Evolutionary conservation across 805 yeast species (phyloP), one percentile per base, ranked within the genome.

Genomic region (Metschnikowia baotianmanensis): DNA sequence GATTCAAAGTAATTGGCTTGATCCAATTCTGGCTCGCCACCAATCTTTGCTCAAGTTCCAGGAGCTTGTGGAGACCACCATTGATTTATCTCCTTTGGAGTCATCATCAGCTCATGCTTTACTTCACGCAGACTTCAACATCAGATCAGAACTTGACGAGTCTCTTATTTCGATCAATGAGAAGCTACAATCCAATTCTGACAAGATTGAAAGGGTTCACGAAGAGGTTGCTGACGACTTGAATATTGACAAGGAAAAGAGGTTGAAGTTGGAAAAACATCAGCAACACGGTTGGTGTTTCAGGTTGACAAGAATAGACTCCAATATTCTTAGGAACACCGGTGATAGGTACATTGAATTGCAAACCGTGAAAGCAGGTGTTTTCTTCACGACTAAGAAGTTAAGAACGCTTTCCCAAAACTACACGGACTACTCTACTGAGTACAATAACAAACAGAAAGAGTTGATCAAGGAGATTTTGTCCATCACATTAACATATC

Each of bases 311-410:
- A 77, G 99, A 61, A 82, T 79, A 41, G 98, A 93, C 56, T 90
- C 96, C 2, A 72, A 83, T 9, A 82, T 85, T 16, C 69, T 93
- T 43, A 77, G 98, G 52, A 77, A 76, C 10, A 66, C 71, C 1
- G 61, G 67, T 1, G 71, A 69, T 42, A 73, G 77, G 28, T 90
- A 82, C 58, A 74, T 74, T 37, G 97, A 93, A 60, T 69, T 91
- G 31, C 86, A 89, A 37, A 91, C 97, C 0, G 95, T 88, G 22
- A 93, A 93, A 59, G 96, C 96, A 2, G 99, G 99, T 42, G 91
- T 91, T 4, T 88, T 74, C 60, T 93, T 93, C 70, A 88, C 96
- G 8, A 87, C 96, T 1, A 62, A 69, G 31, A 73, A 74, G 46
- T 68, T 93, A 51, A 71, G 77, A 30, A 69, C 72, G n/a, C 67